These are phyloP conservation scores for Tolypocladium guangdongense DNA, from an alignment of 2,329 filamentous ascomycete genomes.

Conservation along the genomic window DNA sequence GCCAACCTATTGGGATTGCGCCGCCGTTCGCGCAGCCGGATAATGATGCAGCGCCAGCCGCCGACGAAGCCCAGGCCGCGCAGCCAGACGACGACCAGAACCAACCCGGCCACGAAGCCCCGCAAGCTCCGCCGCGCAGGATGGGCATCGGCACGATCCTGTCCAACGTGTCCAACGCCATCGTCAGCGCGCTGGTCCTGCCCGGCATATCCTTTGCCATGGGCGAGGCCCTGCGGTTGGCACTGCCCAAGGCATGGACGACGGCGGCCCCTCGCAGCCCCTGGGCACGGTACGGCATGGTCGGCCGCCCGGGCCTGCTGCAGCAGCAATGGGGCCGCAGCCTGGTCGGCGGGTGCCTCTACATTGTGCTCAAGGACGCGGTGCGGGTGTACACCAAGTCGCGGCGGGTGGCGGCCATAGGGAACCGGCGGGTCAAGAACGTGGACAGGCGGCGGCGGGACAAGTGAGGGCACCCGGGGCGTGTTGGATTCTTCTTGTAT, in stretches of 20 bases:
- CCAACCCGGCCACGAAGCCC: slow-evolving; percentile 17
- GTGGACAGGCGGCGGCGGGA: slow-evolving; percentile 24
- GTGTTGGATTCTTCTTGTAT: not conserved
- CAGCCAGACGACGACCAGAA: not conserved
- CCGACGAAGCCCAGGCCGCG: not conserved
- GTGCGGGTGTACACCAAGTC: slow-evolving; percentile 54
- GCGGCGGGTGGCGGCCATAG: slow-evolving; percentile 44
- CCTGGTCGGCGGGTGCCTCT: slow-evolving; percentile 77
- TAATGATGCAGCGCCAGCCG: not conserved
- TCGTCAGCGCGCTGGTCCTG: slow-evolving; percentile 56
- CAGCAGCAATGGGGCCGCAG: slow-evolving; percentile 84
- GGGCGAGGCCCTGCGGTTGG: slow-evolving; percentile 61
- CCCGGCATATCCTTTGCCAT: slow-evolving; percentile 70
- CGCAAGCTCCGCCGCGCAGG: slow-evolving; percentile 22
- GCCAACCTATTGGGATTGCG: slow-evolving; percentile 6
- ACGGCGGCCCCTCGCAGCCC: slow-evolving; percentile 21
- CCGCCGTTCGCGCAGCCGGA: not conserved
- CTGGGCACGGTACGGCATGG: slow-evolving; percentile 11
- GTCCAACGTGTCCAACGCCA: slow-evolving; percentile 33
- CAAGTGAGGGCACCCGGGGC: not conserved
- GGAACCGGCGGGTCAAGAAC: slow-evolving; percentile 43
- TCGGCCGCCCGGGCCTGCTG: slow-evolving; percentile 52
- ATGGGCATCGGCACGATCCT: slow-evolving; percentile 25
- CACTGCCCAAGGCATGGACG: slow-evolving; percentile 60
- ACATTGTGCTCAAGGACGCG: slow-evolving; percentile 69